These are phyloP conservation scores for Pugionium dolabratum DNA, from an alignment of 345 rosid genomes.

Conservation along the genomic window DNA sequence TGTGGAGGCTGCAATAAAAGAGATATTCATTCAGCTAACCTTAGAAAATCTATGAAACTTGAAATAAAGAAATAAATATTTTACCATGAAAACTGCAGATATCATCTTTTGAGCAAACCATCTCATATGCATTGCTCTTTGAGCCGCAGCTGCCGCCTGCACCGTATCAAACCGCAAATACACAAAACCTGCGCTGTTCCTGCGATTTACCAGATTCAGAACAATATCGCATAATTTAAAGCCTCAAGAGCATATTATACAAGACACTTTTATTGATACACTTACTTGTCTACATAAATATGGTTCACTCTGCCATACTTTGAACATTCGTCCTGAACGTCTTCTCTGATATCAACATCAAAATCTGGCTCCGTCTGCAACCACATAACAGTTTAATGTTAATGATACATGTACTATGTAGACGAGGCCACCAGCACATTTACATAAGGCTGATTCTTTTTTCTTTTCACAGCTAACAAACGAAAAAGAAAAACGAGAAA, in stretches of 20 bases:
- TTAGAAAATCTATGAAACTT: neutral
- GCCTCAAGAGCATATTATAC: neutral
- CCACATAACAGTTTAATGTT: slow-evolving; percentile 18
- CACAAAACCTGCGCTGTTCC: slow-evolving; percentile 77
- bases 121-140: slow-evolving; percentile 85
- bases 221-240: slow-evolving; percentile 7
- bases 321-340: slow-evolving; percentile 79
- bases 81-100: slow-evolving; percentile 82
- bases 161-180: slow-evolving; percentile 68
- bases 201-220: slow-evolving; percentile 38
- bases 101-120: slow-evolving; percentile 92
- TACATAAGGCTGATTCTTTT: neutral
- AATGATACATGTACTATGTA: neutral
- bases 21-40: slow-evolving; percentile 14
- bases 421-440: neutral
- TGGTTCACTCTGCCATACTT: slow-evolving; percentile 78
- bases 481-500: neutral
- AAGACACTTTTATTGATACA: slow-evolving; percentile 8
- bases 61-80: slow-evolving; percentile 4
- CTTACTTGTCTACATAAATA: slow-evolving; percentile 89
- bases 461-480: neutral
- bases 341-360: slow-evolving; percentile 75
- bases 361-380: slow-evolving; percentile 83
- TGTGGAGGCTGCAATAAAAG: slow-evolving; percentile 52
- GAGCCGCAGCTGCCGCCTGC: slow-evolving; percentile 66